A percentile compares a stretch with the other conserved stretches of the same genome.
Conservation (phyloP, 2,329 filamentous ascomycete genomes). For the Dendryphion nanum region DNA sequence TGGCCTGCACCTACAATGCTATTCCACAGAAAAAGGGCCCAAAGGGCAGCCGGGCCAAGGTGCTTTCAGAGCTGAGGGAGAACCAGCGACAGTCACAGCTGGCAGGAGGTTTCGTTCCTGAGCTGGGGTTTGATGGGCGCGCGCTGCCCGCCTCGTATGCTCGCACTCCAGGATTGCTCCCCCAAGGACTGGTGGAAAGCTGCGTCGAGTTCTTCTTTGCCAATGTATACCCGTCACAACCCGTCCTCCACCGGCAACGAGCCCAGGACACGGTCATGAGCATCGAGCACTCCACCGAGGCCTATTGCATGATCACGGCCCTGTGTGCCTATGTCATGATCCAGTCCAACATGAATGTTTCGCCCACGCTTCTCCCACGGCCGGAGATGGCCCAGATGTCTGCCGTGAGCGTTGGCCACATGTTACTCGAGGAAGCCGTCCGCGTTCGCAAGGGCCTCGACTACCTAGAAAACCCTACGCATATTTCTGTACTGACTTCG, state of each 20-base stretch:
- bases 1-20: constrained; percentile 64
- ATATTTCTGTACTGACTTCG: constrained; percentile 60
- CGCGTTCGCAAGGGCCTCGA: constrained; percentile 57
- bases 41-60: constrained; percentile 61
- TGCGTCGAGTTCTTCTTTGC: constrained; percentile 63
- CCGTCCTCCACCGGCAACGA: constrained; percentile 53
- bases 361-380: constrained; percentile 48
- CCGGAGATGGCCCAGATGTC: constrained; percentile 42
- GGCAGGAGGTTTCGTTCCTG: constrained; percentile 39
- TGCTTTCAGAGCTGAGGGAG: constrained; percentile 62
- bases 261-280: constrained; percentile 54
- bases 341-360: constrained; percentile 47
- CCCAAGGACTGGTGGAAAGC: constrained; percentile 49
- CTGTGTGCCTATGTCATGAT: constrained; percentile 52
- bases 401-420: constrained; percentile 49
- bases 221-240: constrained; percentile 64
- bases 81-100: constrained; percentile 48
- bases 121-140: constrained; percentile 41
- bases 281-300: constrained; percentile 54
- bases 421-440: constrained; percentile 59
- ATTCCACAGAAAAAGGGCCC: constrained; percentile 64
- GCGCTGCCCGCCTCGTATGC: constrained; percentile 44
- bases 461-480: constrained; percentile 56
- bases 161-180: constrained; percentile 49
- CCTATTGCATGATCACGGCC: constrained; percentile 57